Evolutionary conservation across 768 basidiomycete genomes (phyloP), one percentile per base, ranked within the genome.

Genomic region (Cystobasidium onofrii): DNA sequence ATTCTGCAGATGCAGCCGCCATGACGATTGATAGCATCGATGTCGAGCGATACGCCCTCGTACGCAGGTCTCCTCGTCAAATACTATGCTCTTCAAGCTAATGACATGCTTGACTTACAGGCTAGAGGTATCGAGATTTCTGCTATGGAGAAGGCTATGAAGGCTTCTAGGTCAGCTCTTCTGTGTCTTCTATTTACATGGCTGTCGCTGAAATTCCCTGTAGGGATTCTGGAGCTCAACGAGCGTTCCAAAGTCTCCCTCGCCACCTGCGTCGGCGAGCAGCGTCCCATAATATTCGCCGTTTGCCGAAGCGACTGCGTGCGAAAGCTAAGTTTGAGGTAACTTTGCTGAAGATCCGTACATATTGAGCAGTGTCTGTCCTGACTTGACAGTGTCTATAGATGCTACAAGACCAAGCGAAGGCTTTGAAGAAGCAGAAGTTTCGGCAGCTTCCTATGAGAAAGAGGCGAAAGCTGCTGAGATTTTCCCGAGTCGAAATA

Each of bases 281-380:
- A 13, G 95, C 96, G 1, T 93, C 91, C 78, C 95, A 98, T 81
- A 90, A 97, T 81, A 88, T 92, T 27, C 88, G 92, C 2, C 87
- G 94, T 13, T 91, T 99, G 34, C 95, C 95, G 0, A 80, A 86
- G n/a, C 85, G 90, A 20, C 83, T 98, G 34, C 85, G 94, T 67
- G 87, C 86, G 57, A 90, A 89, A 80, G 94, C 95, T 1, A 84
- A 84, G 23, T 84, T 87, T 33, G 95, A 98, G 85, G 94, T 92
- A 78, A 71, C 82, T 78, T n/a, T n/a, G n/a, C n/a, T n/a, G n/a
- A n/a, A n/a, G n/a, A n/a, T n/a, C n/a, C n/a, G n/a, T n/a, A n/a
- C n/a, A n/a, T n/a, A n/a, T n/a, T n/a, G n/a, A n/a, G n/a, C n/a
- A n/a, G n/a, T n/a, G n/a, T n/a, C n/a, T 39, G 39, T 39, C 7